Conservation (phyloP, 129 eudicot species). For the Helianthus tuberosus region DNA sequence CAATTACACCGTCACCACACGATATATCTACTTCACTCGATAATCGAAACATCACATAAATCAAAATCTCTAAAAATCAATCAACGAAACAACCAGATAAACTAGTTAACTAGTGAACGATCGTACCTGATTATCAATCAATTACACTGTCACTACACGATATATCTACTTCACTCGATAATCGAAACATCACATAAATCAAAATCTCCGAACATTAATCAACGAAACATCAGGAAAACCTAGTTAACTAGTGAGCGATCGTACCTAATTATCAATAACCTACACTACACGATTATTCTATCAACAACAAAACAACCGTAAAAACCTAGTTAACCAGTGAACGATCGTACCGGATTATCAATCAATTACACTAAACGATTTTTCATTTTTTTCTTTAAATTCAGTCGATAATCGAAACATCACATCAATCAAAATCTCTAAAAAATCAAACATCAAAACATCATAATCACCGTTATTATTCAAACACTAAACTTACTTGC, state of each 20-base stretch:
- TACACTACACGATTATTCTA: not conserved
- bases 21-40: not conserved
- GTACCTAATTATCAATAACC: conserved; percentile 3
- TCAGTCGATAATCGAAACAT: conserved; percentile 3
- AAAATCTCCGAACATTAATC: conserved; percentile 13
- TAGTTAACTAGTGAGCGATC: not conserved
- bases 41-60: conserved; percentile 14
- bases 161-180: not conserved
- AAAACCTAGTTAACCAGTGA: too few species aligned
- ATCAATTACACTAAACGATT: conserved; percentile 8
- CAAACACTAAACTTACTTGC: conserved; percentile 28
- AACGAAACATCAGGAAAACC: conserved; percentile 5
- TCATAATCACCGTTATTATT: not conserved
- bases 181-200: conserved; percentile 13
- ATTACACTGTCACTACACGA: not conserved
- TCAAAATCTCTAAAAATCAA: conserved; percentile 16
- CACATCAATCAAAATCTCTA: conserved; percentile 6
- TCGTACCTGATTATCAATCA: not conserved
- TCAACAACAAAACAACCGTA: not conserved
- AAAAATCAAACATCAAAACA: conserved; percentile 13
- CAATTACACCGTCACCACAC: conserved; percentile 11
- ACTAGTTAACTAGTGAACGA: too few species aligned
- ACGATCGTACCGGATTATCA: not conserved
- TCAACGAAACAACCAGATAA: not conserved
- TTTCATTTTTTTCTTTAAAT: not conserved